Conservation (phyloP, 495 filamentous ascomycete genomes). For the Glutinoglossum americanum region DNA sequence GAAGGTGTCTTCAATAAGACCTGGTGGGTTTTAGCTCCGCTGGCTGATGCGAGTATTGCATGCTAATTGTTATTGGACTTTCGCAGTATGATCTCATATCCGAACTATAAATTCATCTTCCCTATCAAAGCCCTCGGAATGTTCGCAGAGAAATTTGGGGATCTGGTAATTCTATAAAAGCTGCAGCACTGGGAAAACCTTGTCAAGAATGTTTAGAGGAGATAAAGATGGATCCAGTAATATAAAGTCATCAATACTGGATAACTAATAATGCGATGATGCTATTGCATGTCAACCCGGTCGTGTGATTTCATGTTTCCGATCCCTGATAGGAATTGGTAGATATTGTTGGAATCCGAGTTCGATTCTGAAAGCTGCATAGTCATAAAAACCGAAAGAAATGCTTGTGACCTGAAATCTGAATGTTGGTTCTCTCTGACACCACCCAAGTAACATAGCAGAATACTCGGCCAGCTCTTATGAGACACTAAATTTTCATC, state of each 20-base stretch:
- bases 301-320: background rate
- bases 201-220: background rate
- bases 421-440: conserved; percentile 71
- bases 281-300: background rate
- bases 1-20: conserved; percentile 98
- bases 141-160: conserved; percentile 56
- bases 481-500: conserved; percentile 41
- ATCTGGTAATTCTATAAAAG: conserved; percentile 27
- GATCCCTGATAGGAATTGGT: background rate
- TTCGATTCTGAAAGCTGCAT: background rate
- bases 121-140: conserved; percentile 83
- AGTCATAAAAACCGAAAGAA: background rate
- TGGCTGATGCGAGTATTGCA: background rate
- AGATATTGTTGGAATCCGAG: background rate
- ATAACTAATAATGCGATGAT: too few species aligned
- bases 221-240: background rate
- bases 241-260: too few species aligned
- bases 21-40: conserved; percentile 34
- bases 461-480: conserved; percentile 81
- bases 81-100: conserved; percentile 86
- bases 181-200: background rate
- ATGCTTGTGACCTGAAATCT: background rate
- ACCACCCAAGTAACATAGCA: conserved; percentile 55
- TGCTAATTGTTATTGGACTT: background rate
- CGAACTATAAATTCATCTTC: conserved; percentile 97